Conservation (phyloP, 2,329 filamentous ascomycete genomes). For the Teratosphaeria nubilosa region DNA sequence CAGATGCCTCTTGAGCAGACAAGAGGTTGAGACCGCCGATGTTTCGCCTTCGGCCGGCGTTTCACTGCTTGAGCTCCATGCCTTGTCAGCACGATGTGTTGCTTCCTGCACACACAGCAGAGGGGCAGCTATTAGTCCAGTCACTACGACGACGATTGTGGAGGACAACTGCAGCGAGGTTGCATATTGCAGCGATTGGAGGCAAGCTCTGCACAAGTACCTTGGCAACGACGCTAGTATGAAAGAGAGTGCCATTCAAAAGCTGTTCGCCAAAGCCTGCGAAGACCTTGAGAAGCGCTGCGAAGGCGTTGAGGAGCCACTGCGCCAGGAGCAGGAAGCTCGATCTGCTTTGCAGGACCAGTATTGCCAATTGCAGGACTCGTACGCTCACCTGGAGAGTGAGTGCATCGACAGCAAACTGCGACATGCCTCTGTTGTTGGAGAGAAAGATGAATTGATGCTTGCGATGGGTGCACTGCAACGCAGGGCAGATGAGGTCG, state of each 20-base stretch:
- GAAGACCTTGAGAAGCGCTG: conserved; percentile 48
- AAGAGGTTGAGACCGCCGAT: not conserved
- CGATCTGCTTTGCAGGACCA: conserved; percentile 26
- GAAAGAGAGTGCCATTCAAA: conserved; percentile 38
- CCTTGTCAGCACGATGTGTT: not conserved
- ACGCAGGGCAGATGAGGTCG: conserved; percentile 30
- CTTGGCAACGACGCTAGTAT: conserved; percentile 34
- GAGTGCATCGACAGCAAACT: conserved; percentile 28
- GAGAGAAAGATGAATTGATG: conserved; percentile 30
- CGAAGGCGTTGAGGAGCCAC: conserved; percentile 43
- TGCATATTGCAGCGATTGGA: conserved; percentile 35
- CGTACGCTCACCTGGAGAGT: conserved; percentile 28
- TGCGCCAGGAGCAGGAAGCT: conserved; percentile 35
- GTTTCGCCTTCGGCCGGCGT: not conserved
- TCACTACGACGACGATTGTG: conserved; percentile 1
- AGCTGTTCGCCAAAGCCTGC: conserved; percentile 44
- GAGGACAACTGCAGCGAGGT: conserved; percentile 4
- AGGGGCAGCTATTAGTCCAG: not conserved
- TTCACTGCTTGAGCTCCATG: conserved; percentile 7
- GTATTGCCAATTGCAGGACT: conserved; percentile 26
- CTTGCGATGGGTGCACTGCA: conserved; percentile 28
- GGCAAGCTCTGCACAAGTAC: conserved; percentile 33
- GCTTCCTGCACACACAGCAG: too few relatives aligned
- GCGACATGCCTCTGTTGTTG: conserved; percentile 29
- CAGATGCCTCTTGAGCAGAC: not conserved